Evolutionary conservation across 345 rosid species (phyloP), one percentile per base, ranked within the genome.

Genomic region (Hibiscus tridactylites): DNA sequence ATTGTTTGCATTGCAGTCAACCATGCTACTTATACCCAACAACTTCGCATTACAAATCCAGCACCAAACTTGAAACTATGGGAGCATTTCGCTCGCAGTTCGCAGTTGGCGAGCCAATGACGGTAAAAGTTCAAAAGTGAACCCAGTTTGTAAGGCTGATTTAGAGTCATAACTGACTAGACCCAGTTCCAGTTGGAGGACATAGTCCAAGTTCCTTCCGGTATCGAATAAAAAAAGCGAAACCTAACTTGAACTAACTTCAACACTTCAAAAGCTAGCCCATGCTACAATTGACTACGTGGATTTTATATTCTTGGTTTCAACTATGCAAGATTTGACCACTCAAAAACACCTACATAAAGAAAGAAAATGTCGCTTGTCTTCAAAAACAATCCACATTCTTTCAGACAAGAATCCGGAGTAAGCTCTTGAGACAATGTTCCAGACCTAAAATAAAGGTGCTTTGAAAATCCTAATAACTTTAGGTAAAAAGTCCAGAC

Each of bases 251-350:
- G 9, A 56, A 31, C 21, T 37, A 31, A 37, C 8, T 37, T 37
- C 42, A 37, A 37, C 42, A 2, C 19, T 70, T 57, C 54, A 70
- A 70, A 70, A 2, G 6, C 56, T 57, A 47, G 2, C 19, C 19
- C 31, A 29, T 35, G 73, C 73, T 56, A 19, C 21, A 12, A 17
- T 54, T 19, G 64, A 66, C 57, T 6, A 26, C 12, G 2, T 33
- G 21, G 21, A 21, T 21, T 21, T 21, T 21, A 21, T 21, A 21
- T 21, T 21, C 21, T 21, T 21, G 53, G 53, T 39, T 57, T 70
- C 73, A 56, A 56, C 10, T 21, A 11, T 35, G n/a, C 39, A 37
- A 21, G 73, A 61, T 54, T 57, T 70, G 50, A 70, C 70, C 70
- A 66, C 21, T 47, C 53, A 15, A 15, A 37, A 67, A 49, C 24